Evolutionary conservation across 495 filamentous ascomycete genomes (phyloP), one percentile per base, ranked within the genome.

Genomic region (Penicillium crystallinum): DNA sequence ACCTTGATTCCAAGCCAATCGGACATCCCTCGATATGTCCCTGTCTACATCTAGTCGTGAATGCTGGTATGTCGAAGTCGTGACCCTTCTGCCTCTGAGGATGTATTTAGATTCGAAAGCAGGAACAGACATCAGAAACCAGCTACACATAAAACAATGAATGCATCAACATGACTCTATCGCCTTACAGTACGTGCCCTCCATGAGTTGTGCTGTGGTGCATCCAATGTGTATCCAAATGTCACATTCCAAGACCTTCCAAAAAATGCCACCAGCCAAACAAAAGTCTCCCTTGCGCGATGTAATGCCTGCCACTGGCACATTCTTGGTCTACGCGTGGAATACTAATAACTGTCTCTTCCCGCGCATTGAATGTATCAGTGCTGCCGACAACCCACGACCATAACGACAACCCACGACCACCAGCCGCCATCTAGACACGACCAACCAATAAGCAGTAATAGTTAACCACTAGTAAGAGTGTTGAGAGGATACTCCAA

Each of bases 241-340:
- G 17, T 29, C 35, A 45, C 57, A 61, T 61, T 58, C 55, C 58
- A 34, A 33, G 44, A 43, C 47, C 52, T 38, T 40, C 37, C 43
- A 53, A 58, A n/a, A 48, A 55, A 58, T 58, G 55, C 31, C 33
- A 39, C 46, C 44, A 30, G 38, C 27, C 46, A 50, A 49, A 34
- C 29, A 33, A 14, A 18, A 11, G 25, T 31, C 46, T 12, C 33
- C 48, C 50, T 57, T 54, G 49, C 29, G 10, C 21, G 9, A 41
- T 22, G 17, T n/a, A 30, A 15, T 17, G 37, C 7, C 23, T 15
- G 21, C n/a, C 23, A 8, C 4, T 18, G 8, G 14, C 8, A 36
- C 7, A 45, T 52, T 33, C 19, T 39, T 34, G 4, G 27, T 35
- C 10, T 11, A 45, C 47, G 27, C 37, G 37, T 41, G 12, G 27